Evolutionary conservation across 2,329 filamentous ascomycete genomes (phyloP).

Genomic region (Colletotrichum godetiae): DNA sequence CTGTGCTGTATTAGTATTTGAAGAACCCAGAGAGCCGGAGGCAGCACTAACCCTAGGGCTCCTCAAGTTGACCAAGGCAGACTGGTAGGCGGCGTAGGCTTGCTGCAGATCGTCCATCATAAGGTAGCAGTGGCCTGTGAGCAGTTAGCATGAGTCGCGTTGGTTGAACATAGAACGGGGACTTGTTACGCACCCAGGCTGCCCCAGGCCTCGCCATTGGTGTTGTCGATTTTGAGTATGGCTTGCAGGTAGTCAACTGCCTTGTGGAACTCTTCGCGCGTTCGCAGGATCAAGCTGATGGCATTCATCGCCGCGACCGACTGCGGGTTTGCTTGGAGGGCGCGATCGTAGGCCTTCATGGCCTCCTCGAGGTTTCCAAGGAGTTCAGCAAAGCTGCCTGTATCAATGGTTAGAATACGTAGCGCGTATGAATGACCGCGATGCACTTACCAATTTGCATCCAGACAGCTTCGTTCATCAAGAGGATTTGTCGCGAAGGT

Average conservation of each 20-base stretch:
- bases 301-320: slow-evolving; percentile 94
- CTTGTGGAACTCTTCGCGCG: slow-evolving; percentile 92
- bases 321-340: slow-evolving; percentile 86
- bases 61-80: slow-evolving; percentile 89
- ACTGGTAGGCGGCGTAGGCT: slow-evolving; percentile 96
- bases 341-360: slow-evolving; percentile 90
- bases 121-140: slow-evolving; percentile 90
- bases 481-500: slow-evolving; percentile 79
- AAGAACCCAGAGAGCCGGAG: slow-evolving; percentile 22
- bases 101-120: slow-evolving; percentile 99
- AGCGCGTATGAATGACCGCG: slow-evolving; percentile 13
- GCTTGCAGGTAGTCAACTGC: slow-evolving; percentile 93
- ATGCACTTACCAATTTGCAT: slow-evolving; percentile 84
- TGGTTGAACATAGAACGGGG: not conserved
- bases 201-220: slow-evolving; percentile 96
- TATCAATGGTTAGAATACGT: slow-evolving; percentile 42
- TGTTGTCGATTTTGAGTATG: slow-evolving; percentile 88
- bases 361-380: slow-evolving; percentile 91
- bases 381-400: slow-evolving; percentile 87
- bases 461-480: slow-evolving; percentile 90
- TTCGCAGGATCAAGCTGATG: slow-evolving; percentile 90
- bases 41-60: slow-evolving; percentile 82
- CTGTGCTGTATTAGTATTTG: slow-evolving; percentile 52
- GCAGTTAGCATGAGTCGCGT: slow-evolving; percentile 38
- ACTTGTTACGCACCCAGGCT: slow-evolving; percentile 77